Percentiles rank a stretch among this genome's conserved stretches.
Conservation (phyloP, 179 eudicot genomes). For the Nepenthes alata region DNA sequence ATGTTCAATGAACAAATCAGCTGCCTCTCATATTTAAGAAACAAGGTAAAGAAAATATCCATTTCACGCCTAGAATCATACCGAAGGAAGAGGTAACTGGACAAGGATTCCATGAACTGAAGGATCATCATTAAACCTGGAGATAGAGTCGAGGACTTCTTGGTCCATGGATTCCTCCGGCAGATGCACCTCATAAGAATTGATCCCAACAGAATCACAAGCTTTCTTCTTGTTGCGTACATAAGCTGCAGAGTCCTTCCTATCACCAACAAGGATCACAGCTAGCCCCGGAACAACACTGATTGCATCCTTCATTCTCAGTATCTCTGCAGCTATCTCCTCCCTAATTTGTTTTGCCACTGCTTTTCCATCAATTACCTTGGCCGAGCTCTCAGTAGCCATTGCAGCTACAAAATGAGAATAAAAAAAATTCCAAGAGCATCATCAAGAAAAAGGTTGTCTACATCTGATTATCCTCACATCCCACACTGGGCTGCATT, state of each 20-base stretch:
- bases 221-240: constrained; percentile 91
- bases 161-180: constrained; percentile 56
- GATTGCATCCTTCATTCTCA: constrained; percentile 64
- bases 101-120: constrained; percentile 84
- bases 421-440: constrained; percentile 1
- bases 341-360: constrained; percentile 68
- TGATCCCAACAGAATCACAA: constrained; percentile 77
- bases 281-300: constrained; percentile 87
- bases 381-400: constrained; percentile 43
- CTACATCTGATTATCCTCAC: neutral
- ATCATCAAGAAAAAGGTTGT: neutral
- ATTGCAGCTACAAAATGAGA: constrained; percentile 29
- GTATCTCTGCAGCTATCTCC: constrained; percentile 59
- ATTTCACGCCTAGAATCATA: constrained; percentile 22
- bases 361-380: constrained; percentile 68
- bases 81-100: constrained; percentile 84
- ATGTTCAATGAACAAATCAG: too few relatives aligned
- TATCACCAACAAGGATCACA: constrained; percentile 81
- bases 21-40: neutral
- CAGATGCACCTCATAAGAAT: constrained; percentile 62
- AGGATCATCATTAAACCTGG: constrained; percentile 67
- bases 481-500: neutral
- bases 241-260: constrained; percentile 84
- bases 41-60: neutral
- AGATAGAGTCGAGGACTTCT: constrained; percentile 62